Percentiles rank a stretch among this genome's conserved stretches.
phyloP scores from a whole-genome alignment of 331 rosid genomes.

The Pyrus hybrid region DNA sequence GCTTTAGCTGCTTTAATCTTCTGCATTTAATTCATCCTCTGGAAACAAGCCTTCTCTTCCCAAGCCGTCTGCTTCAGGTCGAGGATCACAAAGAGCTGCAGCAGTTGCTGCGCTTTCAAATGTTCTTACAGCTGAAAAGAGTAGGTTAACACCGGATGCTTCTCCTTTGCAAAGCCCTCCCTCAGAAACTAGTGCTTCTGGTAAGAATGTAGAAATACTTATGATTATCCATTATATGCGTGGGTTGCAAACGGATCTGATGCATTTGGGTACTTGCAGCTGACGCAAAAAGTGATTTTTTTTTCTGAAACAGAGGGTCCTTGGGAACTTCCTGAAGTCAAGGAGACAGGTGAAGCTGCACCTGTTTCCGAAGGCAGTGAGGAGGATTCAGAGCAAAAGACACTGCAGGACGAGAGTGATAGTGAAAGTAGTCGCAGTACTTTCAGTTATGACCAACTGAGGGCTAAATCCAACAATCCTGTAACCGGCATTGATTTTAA shows the following conservation, averaged over 20 bases:
- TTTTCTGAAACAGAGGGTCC: conserved; percentile 46
- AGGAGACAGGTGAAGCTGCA: conserved; percentile 48
- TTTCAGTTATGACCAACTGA: conserved; percentile 81
- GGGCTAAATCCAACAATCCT: conserved; percentile 65
- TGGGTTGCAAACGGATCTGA: background rate
- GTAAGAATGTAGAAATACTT: conserved; percentile 30
- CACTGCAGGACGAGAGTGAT: conserved; percentile 28
- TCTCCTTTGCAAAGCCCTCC: conserved; percentile 70
- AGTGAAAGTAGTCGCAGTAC: conserved; percentile 31
- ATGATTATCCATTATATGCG: background rate
- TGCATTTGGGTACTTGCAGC: conserved; percentile 27
- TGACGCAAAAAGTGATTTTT: conserved; percentile 53
- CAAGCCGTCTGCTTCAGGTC: conserved; percentile 42
- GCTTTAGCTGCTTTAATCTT: conserved; percentile 89
- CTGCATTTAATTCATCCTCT: conserved; percentile 71
- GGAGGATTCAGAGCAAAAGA: conserved; percentile 46
- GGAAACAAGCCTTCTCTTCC: conserved; percentile 33
- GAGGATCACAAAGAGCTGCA: conserved; percentile 95
- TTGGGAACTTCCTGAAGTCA: conserved; percentile 53
- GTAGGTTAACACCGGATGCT: conserved; percentile 45
- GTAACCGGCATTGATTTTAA: conserved; percentile 87
- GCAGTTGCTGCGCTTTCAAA: conserved; percentile 96
- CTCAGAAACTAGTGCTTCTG: conserved; percentile 40
- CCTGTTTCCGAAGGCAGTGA: conserved; percentile 39
- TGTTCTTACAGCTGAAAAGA: conserved; percentile 93